Evolutionary conservation across 129 eudicot species (phyloP).

Genomic region (Centella asiatica): DNA sequence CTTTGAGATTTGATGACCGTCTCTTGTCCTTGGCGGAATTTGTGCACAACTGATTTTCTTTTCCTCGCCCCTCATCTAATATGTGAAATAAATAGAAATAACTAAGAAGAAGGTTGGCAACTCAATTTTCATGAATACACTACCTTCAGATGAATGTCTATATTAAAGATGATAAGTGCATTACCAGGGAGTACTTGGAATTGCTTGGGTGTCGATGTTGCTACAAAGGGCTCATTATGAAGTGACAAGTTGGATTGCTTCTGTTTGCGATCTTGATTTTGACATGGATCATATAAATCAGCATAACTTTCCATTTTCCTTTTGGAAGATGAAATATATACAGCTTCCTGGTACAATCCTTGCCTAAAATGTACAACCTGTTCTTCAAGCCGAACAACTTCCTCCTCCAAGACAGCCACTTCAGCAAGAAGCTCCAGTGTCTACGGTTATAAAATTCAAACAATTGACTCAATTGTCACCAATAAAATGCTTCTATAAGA

Average conservation of each 20-base stretch:
- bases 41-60: conserved; percentile 44
- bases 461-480: background rate
- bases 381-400: conserved; percentile 75
- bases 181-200: conserved; percentile 33
- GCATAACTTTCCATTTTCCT: conserved; percentile 42
- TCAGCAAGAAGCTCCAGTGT: conserved; percentile 82
- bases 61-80: conserved; percentile 40
- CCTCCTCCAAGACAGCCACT: conserved; percentile 94
- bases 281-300: conserved; percentile 26
- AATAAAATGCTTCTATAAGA: background rate
- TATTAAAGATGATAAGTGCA: no score
- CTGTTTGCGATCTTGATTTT: conserved; percentile 22
- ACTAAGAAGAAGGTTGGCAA: background rate
- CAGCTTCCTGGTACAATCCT: conserved; percentile 68
- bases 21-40: conserved; percentile 27
- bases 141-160: background rate
- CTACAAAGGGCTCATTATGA: conserved; percentile 34
- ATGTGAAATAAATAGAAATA: conserved; percentile 4
- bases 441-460: conserved; percentile 23
- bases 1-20: conserved; percentile 22
- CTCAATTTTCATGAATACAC: no score
- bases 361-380: conserved; percentile 67
- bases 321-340: conserved; percentile 45
- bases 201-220: conserved; percentile 15
- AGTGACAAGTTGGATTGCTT: conserved; percentile 39